Evolutionary conservation across 345 rosid species (phyloP), one percentile per base, ranked within the genome.

Genomic region (Heritiera fomes): DNA sequence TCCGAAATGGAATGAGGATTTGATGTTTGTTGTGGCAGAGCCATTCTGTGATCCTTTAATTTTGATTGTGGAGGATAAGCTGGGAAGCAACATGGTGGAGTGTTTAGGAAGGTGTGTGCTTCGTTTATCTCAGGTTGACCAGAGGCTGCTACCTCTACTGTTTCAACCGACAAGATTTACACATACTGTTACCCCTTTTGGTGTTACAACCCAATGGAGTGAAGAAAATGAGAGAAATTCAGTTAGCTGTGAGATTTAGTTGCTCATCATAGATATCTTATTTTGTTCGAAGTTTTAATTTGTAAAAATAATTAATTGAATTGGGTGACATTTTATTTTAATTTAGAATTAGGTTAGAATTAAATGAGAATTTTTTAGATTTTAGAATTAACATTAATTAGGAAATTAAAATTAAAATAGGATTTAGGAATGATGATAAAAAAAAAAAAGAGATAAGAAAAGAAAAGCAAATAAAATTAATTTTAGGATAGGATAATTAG

Each of bases 1-100:
- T 65, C 90, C 90, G 9, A 68, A 67, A 62, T 86, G 91, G 91
- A 86, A 83, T 59, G 87, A 88, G 78, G 91, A 88, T n/a, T 55
- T 88, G 73, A 83, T 86, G 84, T 88, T 88, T 75, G 88, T 86
- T 10, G 91, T 85, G 23, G 89, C 86, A 0, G 89, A 88, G 43
- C 89, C 89, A 23, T 88, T 85, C n/a, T 77, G 85, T 10, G 87
- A 88, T 66, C 77, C 68, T 6, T 65, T 88, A 67, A 53, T 87
- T 59, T 14, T 88, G 65, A 85, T 82, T n/a, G 84, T 86, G 61
- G 86, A 83, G 64, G 83, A 88, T 60, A 71, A 70, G 52, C 20
- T 49, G 8, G 87, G 80, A 56, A 52, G n/a, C 10, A 18, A 56
- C 2, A 56, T n/a, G 61, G 61, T 18, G 23, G 61, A 56, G 7